Evolutionary conservation across 345 rosid genomes (phyloP).

Genomic region (Luvunga scandens): DNA sequence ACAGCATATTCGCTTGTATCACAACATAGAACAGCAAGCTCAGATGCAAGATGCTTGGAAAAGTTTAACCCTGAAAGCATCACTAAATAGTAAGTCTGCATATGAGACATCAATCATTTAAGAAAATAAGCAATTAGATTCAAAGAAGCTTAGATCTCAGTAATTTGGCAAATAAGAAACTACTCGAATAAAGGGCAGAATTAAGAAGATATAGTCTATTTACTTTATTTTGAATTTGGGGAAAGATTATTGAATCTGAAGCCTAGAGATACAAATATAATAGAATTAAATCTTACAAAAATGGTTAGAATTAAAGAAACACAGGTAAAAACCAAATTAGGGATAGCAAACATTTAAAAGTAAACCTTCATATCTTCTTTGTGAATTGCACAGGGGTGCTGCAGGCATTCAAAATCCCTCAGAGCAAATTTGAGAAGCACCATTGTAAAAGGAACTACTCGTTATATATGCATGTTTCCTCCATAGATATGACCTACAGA

Average conservation of each 20-base stretch:
- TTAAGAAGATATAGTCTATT: too few relatives aligned
- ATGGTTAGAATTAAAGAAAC: neutral
- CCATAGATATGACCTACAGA: constrained; percentile 66
- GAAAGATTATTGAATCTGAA: too few relatives aligned
- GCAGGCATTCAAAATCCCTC: neutral
- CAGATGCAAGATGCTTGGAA: neutral
- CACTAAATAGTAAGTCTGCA: neutral
- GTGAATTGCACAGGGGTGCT: neutral
- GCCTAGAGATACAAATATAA: neutral
- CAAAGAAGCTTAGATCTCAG: too few relatives aligned
- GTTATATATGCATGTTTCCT: constrained; percentile 52
- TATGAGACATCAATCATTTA: neutral
- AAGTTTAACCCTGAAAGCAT: neutral
- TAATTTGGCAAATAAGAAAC: too few relatives aligned
- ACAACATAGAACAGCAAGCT: neutral
- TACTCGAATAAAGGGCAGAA: too few relatives aligned
- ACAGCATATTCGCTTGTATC: neutral
- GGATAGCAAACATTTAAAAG: neutral
- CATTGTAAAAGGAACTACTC: constrained; percentile 6
- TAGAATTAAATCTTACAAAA: neutral
- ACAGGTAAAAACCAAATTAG: neutral
- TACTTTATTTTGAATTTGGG: too few relatives aligned
- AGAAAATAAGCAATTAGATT: neutral
- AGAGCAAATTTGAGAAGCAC: neutral
- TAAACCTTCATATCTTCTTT: neutral